These are phyloP conservation scores for Cyberlindnera nakhonratchasimensis DNA, from an alignment of 805 yeast species.

Conservation along the genomic window DNA sequence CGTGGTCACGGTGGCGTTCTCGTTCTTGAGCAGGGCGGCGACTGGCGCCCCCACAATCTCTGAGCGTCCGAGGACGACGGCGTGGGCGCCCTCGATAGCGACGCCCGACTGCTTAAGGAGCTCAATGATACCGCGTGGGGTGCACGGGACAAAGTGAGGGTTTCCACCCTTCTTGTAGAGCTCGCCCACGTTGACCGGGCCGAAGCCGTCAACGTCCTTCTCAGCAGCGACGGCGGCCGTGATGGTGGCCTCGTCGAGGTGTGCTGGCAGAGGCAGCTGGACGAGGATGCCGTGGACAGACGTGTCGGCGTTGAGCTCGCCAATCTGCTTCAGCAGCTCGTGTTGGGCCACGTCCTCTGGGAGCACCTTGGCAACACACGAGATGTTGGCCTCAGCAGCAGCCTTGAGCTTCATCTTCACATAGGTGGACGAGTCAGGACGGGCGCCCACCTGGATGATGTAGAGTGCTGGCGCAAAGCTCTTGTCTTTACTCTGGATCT, in stretches of 20 bases:
- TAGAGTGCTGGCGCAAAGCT: conserved; percentile 59
- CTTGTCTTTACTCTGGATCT: conserved; percentile 39
- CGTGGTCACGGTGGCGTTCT: conserved; percentile 72
- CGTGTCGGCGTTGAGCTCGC: conserved; percentile 52
- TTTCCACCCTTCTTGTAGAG: conserved; percentile 67
- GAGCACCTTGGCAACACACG: conserved; percentile 56
- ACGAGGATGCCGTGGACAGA: conserved; percentile 69
- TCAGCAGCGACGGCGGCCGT: conserved; percentile 62
- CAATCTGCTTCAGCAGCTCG: conserved; percentile 51
- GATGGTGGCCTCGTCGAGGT: conserved; percentile 60
- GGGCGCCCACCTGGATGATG: conserved; percentile 72
- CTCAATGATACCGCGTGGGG: conserved; percentile 77
- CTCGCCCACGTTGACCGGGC: conserved; percentile 74
- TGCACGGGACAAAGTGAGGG: conserved; percentile 74
- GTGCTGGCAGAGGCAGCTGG: conserved; percentile 74
- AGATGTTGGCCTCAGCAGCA: conserved; percentile 64
- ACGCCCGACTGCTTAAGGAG: conserved; percentile 57
- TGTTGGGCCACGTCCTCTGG: conserved; percentile 54
- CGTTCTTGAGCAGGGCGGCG: conserved; percentile 62
- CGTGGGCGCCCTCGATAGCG: conserved; percentile 58
- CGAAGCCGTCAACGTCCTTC: conserved; percentile 85
- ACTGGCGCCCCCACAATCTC: conserved; percentile 85
- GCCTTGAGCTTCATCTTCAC: conserved; percentile 79
- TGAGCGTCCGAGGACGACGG: conserved; percentile 83
- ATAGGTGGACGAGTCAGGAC: conserved; percentile 77